phyloP scores from a whole-genome alignment of 345 rosid genomes.

The Lepidium didymum region DNA sequence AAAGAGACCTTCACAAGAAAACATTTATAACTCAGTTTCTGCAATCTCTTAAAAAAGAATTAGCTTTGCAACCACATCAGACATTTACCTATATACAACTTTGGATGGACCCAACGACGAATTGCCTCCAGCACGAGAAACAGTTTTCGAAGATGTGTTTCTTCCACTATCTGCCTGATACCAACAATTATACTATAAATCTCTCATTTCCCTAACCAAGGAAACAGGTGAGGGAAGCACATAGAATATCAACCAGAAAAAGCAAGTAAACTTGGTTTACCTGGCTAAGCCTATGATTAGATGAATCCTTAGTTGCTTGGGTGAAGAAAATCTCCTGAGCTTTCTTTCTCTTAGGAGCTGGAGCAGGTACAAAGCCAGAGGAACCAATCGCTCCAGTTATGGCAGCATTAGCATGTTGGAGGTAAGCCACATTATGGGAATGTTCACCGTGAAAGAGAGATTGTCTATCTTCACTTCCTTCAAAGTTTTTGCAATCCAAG shows the following conservation, averaged over 20 bases:
- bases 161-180: slow-evolving; percentile 49
- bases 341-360: slow-evolving; percentile 71
- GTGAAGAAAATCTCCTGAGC: slow-evolving; percentile 62
- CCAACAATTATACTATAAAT: slow-evolving; percentile 1
- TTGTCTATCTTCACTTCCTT: slow-evolving; percentile 93
- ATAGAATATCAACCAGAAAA: background rate
- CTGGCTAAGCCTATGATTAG: slow-evolving; percentile 59
- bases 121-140: slow-evolving; percentile 37
- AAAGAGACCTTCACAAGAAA: slow-evolving; percentile 65
- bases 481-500: slow-evolving; percentile 95
- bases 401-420: slow-evolving; percentile 96
- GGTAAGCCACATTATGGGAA: slow-evolving; percentile 52
- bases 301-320: slow-evolving; percentile 50
- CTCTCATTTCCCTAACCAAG: slow-evolving; percentile 1
- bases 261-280: slow-evolving; percentile 31
- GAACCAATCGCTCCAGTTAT: slow-evolving; percentile 95
- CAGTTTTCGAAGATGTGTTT: slow-evolving; percentile 36
- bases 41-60: background rate
- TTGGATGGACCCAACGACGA: slow-evolving; percentile 52
- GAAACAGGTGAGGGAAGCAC: background rate
- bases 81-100: slow-evolving; percentile 63
- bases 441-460: slow-evolving; percentile 87
- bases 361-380: slow-evolving; percentile 76
- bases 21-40: slow-evolving; percentile 6
- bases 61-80: slow-evolving; percentile 1